Percentiles rank a stretch among this genome's conserved stretches.
phyloP scores from a whole-genome alignment of 495 filamentous ascomycete genomes.

The Xylaria curta region DNA sequence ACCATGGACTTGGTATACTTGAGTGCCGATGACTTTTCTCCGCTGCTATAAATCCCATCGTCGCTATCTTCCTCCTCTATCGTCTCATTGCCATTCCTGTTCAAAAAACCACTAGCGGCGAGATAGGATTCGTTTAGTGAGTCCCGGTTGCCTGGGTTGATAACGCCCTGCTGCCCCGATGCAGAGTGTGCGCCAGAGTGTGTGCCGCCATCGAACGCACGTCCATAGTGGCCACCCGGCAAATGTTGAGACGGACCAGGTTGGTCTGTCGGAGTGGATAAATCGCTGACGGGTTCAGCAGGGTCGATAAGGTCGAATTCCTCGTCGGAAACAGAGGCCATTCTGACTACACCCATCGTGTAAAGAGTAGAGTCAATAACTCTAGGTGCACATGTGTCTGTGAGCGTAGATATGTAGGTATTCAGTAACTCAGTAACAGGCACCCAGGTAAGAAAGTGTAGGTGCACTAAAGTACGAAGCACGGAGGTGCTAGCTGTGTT shows the following conservation, averaged over 20 bases:
- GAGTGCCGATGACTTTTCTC: neutral
- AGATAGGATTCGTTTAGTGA: neutral
- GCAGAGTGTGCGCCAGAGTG: neutral
- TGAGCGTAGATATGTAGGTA: neutral
- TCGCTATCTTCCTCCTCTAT: neutral
- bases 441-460: neutral
- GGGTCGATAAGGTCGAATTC: conserved; percentile 22
- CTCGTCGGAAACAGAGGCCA: conserved; percentile 8
- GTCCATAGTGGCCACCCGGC: conserved; percentile 6
- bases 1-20: conserved; percentile 21
- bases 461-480: neutral
- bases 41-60: neutral
- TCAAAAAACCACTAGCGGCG: neutral
- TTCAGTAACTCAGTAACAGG: neutral
- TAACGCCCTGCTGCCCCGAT: neutral
- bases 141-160: neutral
- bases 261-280: conserved; percentile 11
- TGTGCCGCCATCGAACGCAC: neutral
- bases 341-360: conserved; percentile 8
- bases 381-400: neutral
- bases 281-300: conserved; percentile 16
- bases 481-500: neutral
- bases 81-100: neutral
- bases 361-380: neutral
- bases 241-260: neutral